Conservation (phyloP, 345 rosid genomes). For the Leavenworthia alabamica region DNA sequence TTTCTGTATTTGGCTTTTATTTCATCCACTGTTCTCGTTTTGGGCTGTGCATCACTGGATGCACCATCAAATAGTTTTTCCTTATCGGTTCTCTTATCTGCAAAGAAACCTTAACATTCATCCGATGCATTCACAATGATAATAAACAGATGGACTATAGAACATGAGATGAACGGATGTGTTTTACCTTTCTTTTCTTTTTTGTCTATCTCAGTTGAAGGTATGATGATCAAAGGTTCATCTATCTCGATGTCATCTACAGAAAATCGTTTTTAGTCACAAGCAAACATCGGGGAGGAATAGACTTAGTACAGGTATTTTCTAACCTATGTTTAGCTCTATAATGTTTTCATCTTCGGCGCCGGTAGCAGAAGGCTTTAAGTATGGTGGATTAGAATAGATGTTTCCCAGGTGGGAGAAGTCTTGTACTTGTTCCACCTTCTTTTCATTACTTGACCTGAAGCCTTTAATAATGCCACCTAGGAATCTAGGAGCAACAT, state of each 20-base stretch:
- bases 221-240: constrained; percentile 38
- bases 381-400: constrained; percentile 62
- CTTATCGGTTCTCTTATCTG: constrained; percentile 49
- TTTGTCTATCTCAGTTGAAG: constrained; percentile 35
- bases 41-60: constrained; percentile 47
- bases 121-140: constrained; percentile 1
- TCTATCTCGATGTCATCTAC: constrained; percentile 77
- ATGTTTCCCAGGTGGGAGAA: constrained; percentile 49
- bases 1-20: constrained; percentile 78
- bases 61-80: constrained; percentile 70
- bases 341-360: constrained; percentile 33
- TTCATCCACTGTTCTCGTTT: constrained; percentile 67
- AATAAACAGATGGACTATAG: background rate
- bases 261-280: constrained; percentile 24
- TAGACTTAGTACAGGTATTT: constrained; percentile 12
- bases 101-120: constrained; percentile 22
- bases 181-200: constrained; percentile 43
- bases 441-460: constrained; percentile 40
- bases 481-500: constrained; percentile 40
- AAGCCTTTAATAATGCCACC: constrained; percentile 55
- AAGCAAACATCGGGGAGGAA: constrained; percentile 5
- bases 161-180: background rate
- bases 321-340: constrained; percentile 66
- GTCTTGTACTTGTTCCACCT: constrained; percentile 38
- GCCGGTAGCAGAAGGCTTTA: constrained; percentile 41